These are phyloP conservation scores for Wickerhamomyces rabaulensis DNA, from an alignment of 805 yeast genomes.

Conservation along the genomic window DNA sequence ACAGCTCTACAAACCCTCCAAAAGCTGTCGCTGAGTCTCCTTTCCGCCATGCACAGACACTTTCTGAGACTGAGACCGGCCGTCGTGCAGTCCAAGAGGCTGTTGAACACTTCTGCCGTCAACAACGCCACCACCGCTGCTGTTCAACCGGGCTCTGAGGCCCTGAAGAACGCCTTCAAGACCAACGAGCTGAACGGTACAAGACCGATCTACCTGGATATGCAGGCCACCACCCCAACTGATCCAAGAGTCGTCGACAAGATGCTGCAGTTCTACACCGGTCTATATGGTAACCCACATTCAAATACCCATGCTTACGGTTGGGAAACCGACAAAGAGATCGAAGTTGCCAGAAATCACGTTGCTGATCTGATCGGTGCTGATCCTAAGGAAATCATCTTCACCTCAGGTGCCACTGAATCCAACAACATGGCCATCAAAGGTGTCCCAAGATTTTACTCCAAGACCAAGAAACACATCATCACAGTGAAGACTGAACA, in stretches of 20 bases:
- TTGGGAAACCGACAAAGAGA: constrained; percentile 95
- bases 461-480: constrained; percentile 84
- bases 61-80: neutral
- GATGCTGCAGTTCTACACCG: constrained; percentile 83
- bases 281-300: constrained; percentile 96
- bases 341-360: constrained; percentile 79
- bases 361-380: constrained; percentile 85
- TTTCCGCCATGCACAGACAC: neutral
- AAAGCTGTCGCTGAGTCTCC: no score
- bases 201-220: constrained; percentile 92
- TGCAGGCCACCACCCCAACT: constrained; percentile 98
- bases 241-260: constrained; percentile 94
- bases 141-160: constrained; percentile 24
- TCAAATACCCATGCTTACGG: constrained; percentile 96
- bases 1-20: no score
- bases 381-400: constrained; percentile 93
- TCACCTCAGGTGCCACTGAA: constrained; percentile 98
- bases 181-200: constrained; percentile 48
- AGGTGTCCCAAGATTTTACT: constrained; percentile 93
- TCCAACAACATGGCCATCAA: constrained; percentile 91
- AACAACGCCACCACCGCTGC: constrained; percentile 14
- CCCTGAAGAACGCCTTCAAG: constrained; percentile 33
- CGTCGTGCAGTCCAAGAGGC: constrained; percentile 2
- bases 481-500: constrained; percentile 97
- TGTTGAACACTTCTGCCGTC: constrained; percentile 12